phyloP scores from a whole-genome alignment of 2,329 filamentous ascomycete species.

The Huntiella bhutanensis region DNA sequence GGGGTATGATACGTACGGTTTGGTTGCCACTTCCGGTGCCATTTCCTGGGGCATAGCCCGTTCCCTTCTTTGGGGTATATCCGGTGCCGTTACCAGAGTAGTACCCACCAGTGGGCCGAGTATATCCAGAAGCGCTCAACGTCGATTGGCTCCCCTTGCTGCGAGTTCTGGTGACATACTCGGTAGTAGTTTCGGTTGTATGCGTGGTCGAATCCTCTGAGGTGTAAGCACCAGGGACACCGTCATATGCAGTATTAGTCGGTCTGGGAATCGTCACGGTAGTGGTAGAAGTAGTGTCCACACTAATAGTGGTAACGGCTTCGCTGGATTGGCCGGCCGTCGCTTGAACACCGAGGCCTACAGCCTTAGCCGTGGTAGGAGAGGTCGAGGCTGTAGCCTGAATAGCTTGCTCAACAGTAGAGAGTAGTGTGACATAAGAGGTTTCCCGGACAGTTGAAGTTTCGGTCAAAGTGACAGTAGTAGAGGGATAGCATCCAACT shows the following conservation, averaged over 20 bases:
- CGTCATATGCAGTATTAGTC: background rate
- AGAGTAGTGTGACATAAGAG: background rate
- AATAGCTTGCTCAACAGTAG: background rate
- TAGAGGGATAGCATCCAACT: slow-evolving; percentile 5
- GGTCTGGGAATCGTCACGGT: slow-evolving; percentile 6
- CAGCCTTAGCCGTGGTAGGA: background rate
- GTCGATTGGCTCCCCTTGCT: background rate
- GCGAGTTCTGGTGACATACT: background rate
- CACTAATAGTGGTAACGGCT: slow-evolving; percentile 5
- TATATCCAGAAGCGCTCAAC: background rate
- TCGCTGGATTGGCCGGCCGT: background rate
- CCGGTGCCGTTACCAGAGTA: too few species aligned
- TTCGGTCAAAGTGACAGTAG: slow-evolving; percentile 1
- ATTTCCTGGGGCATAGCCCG: background rate
- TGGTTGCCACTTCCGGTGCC: background rate
- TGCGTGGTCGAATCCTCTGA: background rate
- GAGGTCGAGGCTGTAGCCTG: slow-evolving; percentile 4
- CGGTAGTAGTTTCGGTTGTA: background rate
- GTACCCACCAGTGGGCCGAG: too few species aligned
- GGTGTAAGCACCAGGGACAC: background rate
- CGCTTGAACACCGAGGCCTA: background rate
- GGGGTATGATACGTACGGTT: background rate
- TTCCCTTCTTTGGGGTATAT: too few species aligned
- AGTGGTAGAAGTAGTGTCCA: background rate
- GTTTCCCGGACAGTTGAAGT: background rate